Base-by-base conservation (phyloP, 495 filamentous ascomycete genomes). In the Halenospora varia region DNA sequence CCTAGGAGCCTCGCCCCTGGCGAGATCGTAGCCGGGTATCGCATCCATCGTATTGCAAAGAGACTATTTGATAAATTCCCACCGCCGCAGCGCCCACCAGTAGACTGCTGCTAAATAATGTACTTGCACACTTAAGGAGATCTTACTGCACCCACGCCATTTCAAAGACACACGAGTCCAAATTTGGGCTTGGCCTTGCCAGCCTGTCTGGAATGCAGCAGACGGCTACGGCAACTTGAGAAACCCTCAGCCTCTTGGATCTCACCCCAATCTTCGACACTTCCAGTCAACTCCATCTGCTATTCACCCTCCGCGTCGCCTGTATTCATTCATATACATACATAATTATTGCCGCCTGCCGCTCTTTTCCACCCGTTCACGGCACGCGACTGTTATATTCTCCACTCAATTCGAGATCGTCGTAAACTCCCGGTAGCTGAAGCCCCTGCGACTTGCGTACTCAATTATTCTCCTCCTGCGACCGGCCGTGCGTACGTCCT, bases 381-480 rank as follows among this genome's bases (percentile, higher is more conserved):
- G 8, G 42, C 18, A 9, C 42, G 11, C 42, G 13, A 45, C 6
- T 6, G 6, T 4, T 20, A 45, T 20, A 40, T 15, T 15, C 42
- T n/a, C 42, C 42, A 45, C 42, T n/a, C 18, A 15, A 15, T n/a
- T 20, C 47, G 15, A 46, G 56, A 63, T 63, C 61, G 51, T 20
- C 56, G 35, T 51, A 48, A 39, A 59, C 51, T n/a, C 18, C 42
- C 42, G 13, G 13, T 52, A 29, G 24, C 19, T 24, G 25, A 26
- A 46, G 45, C 48, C 55, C 60, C 50, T 48, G 53, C 54, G 57
- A 53, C 57, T 55, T 57, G 52, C 61, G 56, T 59, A 56, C 45
- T 45, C 60, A 59, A 50, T 48, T 42, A 50, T 48, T 42, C 52
- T 29, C 25, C 53, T 50, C 25, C 53, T 50, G 47, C 57, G 54